A percentile compares a stretch with the other conserved stretches of the same genome.
These are phyloP conservation scores for Beauveria pseudobassiana DNA, from an alignment of 2,329 filamentous ascomycete species.

Conservation along the genomic window DNA sequence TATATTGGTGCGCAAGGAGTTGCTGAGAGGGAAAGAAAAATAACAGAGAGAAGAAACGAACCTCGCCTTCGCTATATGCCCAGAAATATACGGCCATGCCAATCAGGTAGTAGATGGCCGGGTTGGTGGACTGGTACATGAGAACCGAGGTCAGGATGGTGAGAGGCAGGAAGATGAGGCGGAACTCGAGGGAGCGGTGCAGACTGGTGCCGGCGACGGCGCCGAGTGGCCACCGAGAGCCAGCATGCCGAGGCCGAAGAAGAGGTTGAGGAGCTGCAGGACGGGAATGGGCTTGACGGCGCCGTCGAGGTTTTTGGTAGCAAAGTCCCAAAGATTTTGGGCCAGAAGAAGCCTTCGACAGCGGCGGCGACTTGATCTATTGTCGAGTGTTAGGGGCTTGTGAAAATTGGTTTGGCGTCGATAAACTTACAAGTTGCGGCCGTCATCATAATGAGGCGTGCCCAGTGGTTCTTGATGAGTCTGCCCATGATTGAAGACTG, in stretches of 20 bases:
- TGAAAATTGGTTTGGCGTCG: neutral
- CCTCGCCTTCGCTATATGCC: constrained; percentile 96
- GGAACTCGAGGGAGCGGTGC: constrained; percentile 81
- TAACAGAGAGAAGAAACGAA: constrained; percentile 42
- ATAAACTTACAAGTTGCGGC: constrained; percentile 62
- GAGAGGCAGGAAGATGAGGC: constrained; percentile 76
- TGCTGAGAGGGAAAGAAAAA: neutral
- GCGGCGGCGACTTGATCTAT: constrained; percentile 80
- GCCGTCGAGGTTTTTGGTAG: constrained; percentile 80
- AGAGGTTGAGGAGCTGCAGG: constrained; percentile 81
- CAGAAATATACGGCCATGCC: constrained; percentile 87
- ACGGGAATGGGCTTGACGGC: constrained; percentile 83
- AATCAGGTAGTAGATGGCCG: constrained; percentile 85
- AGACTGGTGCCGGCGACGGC: constrained; percentile 68
- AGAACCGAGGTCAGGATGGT: constrained; percentile 66
- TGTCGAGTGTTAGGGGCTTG: neutral
- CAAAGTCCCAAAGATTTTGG: constrained; percentile 96
- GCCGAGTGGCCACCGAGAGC: constrained; percentile 81
- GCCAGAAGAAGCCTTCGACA: constrained; percentile 91
- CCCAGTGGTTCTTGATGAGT: constrained; percentile 99
- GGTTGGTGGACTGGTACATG: constrained; percentile 87
- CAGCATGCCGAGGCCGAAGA: constrained; percentile 71
- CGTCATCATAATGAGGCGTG: constrained; percentile 83
- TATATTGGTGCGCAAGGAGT: neutral
- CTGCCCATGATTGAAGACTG: constrained; percentile 64